Evolutionary conservation across 345 rosid species (phyloP).

Genomic region (Pistacia integerrima): DNA sequence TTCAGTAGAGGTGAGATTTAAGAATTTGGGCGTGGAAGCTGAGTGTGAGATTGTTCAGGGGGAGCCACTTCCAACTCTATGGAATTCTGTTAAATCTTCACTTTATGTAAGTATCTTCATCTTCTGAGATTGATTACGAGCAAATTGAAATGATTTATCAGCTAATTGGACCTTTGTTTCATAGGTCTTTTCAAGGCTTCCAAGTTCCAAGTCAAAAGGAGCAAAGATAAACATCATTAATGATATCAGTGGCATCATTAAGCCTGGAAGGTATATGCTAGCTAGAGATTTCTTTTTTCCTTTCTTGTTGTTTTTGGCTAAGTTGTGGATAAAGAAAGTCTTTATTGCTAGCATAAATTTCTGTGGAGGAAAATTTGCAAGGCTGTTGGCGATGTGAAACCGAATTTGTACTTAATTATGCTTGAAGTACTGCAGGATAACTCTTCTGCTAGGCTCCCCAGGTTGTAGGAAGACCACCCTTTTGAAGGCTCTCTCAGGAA

Average conservation of each 20-base stretch:
- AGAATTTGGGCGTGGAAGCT: slow-evolving; percentile 55
- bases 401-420: neutral
- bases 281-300: no score
- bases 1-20: slow-evolving; percentile 62
- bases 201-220: neutral
- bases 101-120: slow-evolving; percentile 44
- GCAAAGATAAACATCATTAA: neutral
- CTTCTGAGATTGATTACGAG: neutral
- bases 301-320: no score
- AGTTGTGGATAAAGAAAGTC: no score
- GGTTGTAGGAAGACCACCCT: slow-evolving; percentile 81
- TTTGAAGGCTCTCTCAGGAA: slow-evolving; percentile 71
- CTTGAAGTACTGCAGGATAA: slow-evolving; percentile 44
- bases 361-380: no score
- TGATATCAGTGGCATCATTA: neutral
- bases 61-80: slow-evolving; percentile 74
- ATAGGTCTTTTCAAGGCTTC: neutral
- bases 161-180: no score
- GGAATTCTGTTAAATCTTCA: slow-evolving; percentile 51
- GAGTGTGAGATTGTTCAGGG: slow-evolving; percentile 64
- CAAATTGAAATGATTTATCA: no score
- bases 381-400: neutral
- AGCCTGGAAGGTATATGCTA: neutral
- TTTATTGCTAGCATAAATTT: no score
- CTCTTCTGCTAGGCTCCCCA: slow-evolving; percentile 79